Evolutionary conservation across 805 yeast genomes (phyloP).

Genomic region (Grigorovia transvaalensis): DNA sequence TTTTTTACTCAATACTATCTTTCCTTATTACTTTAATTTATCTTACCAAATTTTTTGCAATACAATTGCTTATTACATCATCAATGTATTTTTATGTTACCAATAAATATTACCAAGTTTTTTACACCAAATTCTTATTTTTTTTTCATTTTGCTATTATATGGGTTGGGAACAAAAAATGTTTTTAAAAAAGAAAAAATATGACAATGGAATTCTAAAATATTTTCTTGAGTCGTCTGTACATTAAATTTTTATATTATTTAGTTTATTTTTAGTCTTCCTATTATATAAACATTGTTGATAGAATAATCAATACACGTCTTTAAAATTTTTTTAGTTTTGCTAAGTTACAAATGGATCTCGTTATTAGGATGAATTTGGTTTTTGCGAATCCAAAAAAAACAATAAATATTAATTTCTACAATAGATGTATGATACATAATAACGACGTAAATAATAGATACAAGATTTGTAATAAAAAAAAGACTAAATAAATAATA

Average conservation of each 20-base stretch:
- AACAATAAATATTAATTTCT: too few relatives aligned
- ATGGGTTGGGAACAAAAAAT: background rate
- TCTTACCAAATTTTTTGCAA: background rate
- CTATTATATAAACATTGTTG: constrained; percentile 8
- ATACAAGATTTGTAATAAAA: background rate
- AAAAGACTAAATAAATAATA: background rate
- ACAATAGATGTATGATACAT: background rate
- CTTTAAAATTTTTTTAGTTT: background rate
- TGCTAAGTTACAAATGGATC: too few relatives aligned
- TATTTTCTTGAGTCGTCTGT: background rate
- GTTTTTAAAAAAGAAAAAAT: background rate
- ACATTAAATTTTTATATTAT: constrained; percentile 2
- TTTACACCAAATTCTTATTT: background rate
- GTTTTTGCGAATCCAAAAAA: background rate
- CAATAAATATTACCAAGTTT: background rate
- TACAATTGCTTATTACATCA: constrained; percentile 9
- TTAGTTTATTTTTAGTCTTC: constrained; percentile 1
- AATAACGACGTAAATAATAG: background rate
- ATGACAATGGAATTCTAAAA: background rate
- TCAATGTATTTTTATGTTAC: background rate
- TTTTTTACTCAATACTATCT: background rate
- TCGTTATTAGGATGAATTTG: too few relatives aligned
- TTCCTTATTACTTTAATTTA: background rate
- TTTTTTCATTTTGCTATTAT: background rate
- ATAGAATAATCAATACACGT: constrained; percentile 9